A percentile compares a stretch with the other conserved stretches of the same genome.
These are phyloP conservation scores for Ceraceosorus guamensis DNA, from an alignment of 1,284 basidiomycete genomes.

Conservation along the genomic window DNA sequence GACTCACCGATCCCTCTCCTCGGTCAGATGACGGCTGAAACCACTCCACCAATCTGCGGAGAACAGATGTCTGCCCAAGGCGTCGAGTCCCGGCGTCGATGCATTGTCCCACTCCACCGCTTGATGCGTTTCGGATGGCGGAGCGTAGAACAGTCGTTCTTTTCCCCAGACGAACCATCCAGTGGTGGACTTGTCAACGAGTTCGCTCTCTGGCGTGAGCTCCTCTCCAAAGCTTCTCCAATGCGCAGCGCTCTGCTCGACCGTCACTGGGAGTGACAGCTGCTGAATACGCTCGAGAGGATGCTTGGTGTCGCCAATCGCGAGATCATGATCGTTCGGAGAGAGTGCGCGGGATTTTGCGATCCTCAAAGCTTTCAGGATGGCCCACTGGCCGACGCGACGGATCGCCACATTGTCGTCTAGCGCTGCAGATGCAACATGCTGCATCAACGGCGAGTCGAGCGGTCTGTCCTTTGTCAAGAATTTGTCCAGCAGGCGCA, in stretches of 20 bases:
- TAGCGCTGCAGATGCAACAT: conserved; percentile 45
- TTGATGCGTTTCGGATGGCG: conserved; percentile 54
- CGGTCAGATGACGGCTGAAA: conserved; percentile 44
- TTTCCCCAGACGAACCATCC: conserved; percentile 81
- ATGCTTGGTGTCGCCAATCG: conserved; percentile 71
- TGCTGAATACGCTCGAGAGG: conserved; percentile 57
- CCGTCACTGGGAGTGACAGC: conserved; percentile 32
- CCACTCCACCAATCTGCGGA: conserved; percentile 58
- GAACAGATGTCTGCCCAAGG: conserved; percentile 56
- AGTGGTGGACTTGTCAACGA: conserved; percentile 70
- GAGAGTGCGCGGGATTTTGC: conserved; percentile 80
- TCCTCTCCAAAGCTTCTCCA: conserved; percentile 50
- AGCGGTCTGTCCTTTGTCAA: no score
- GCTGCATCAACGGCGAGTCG: no score
- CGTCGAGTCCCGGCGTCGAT: conserved; percentile 59
- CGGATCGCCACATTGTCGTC: conserved; percentile 78
- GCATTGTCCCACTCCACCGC: conserved; percentile 61
- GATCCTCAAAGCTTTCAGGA: conserved; percentile 67
- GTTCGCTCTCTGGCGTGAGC: conserved; percentile 50
- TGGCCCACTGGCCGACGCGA: conserved; percentile 65
- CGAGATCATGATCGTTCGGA: conserved; percentile 61
- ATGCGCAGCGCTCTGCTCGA: conserved; percentile 58
- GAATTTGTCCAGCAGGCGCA: conserved; percentile 66
- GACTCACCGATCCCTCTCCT: conserved; percentile 44
- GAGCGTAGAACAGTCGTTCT: conserved; percentile 63